Conservation (phyloP, 768 basidiomycete species). For the Solioccasus polychromus region DNA sequence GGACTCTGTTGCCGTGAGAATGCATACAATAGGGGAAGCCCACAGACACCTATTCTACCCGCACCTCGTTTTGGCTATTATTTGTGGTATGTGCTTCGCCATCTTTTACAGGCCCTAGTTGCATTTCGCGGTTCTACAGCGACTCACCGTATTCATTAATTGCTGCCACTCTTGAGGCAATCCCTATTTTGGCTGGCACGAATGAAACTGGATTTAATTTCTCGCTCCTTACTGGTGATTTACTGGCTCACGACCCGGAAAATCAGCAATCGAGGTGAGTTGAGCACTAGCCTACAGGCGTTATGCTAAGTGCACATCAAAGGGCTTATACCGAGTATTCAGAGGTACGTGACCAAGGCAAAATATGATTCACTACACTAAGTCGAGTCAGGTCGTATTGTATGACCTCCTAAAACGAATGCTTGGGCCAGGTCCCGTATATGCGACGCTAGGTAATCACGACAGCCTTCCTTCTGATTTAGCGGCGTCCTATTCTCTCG, state of each 20-base stretch:
- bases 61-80: constrained; percentile 72
- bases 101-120: neutral
- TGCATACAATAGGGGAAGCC: constrained; percentile 48
- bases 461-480: constrained; percentile 61
- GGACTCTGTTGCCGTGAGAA: constrained; percentile 65
- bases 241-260: constrained; percentile 69
- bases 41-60: constrained; percentile 47
- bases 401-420: constrained; percentile 64
- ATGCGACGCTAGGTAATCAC: constrained; percentile 75
- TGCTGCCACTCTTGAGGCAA: constrained; percentile 59
- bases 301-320: constrained; percentile 1
- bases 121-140: constrained; percentile 28
- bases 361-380: constrained; percentile 1
- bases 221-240: constrained; percentile 69
- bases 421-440: constrained; percentile 68
- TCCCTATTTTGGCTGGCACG: constrained; percentile 65
- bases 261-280: constrained; percentile 59
- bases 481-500: constrained; percentile 59
- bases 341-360: constrained; percentile 43
- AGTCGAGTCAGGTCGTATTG: constrained; percentile 46
- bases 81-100: constrained; percentile 40
- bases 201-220: constrained; percentile 59
- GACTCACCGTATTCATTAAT: constrained; percentile 65
- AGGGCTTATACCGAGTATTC: constrained; percentile 61
- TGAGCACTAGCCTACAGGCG: neutral